Base-by-base conservation (phyloP, 805 yeast species). In the Wickerhamiella qilinensis region DNA sequence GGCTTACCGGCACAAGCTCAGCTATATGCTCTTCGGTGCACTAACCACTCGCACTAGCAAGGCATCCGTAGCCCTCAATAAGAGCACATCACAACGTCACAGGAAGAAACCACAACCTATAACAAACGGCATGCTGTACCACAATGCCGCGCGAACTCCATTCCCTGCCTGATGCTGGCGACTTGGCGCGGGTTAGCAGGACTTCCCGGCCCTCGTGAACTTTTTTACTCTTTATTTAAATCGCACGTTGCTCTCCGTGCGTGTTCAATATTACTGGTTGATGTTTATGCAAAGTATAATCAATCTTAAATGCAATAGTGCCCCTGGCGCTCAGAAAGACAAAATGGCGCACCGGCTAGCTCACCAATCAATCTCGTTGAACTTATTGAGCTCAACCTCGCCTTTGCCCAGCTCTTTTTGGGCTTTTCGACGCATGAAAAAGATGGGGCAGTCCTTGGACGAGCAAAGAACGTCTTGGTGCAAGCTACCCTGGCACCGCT, bases 381-480 rank as follows among this genome's bases (percentile, higher is more conserved):
- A 80, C 53, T 75, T 73, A 20, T 58, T 60, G 43, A 81, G 54
- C 50, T 81, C 88, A 20, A 55, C 56, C 7, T 73, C 62, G 40
- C 75, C 77, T 29, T 64, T 64, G 25, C 60, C 55, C 6, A 76
- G 69, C 50, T 81, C 93, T 55, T 78, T 80, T 51, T 79, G 88
- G 7, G 77, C 80, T 53, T 79, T 78, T 58, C 73, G 86, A 53
- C 99, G 69, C 98, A 91, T 91, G 57, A 91, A 91, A 53, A 91
- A 91, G 28, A 91, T 91, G 1, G 96, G 95, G 62, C 99, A 91
- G 58, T 91, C 97, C 48, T 86, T 85, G 48, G 88, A 84, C 0
- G 94, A 77, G 57, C 99, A 91, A 19, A 88, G 64, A 3, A 91
- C 97, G 49, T 91, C 97, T 58, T 85, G 95, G 51, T 91, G 96